phyloP scores from a whole-genome alignment of 495 filamentous ascomycete species.

The Glarea lozoyensis region DNA sequence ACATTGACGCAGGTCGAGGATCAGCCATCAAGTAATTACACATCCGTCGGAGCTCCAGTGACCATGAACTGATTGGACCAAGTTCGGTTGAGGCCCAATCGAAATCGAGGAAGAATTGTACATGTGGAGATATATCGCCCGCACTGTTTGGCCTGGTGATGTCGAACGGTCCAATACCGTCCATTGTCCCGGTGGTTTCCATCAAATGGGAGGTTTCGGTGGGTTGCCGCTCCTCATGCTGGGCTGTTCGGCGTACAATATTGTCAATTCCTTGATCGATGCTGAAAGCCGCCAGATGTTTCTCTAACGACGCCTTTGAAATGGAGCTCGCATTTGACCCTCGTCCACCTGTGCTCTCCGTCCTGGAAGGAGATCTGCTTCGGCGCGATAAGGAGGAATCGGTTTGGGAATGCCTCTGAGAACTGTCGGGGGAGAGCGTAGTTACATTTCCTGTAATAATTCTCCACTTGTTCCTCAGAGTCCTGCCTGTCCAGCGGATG shows the following conservation, averaged over 20 bases:
- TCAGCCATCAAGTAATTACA: slow-evolving; percentile 11
- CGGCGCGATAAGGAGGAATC: background rate
- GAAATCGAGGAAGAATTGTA: slow-evolving; percentile 7
- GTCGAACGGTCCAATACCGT: slow-evolving; percentile 1
- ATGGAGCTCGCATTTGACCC: background rate
- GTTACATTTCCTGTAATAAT: slow-evolving; percentile 3
- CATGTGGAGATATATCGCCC: slow-evolving; percentile 1
- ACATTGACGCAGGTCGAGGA: slow-evolving; percentile 12
- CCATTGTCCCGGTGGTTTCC: background rate
- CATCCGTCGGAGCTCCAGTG: slow-evolving; percentile 8
- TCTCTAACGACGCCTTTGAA: background rate
- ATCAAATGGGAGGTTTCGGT: slow-evolving; percentile 2
- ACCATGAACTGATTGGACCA: slow-evolving; percentile 10
- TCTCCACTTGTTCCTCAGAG: slow-evolving; percentile 9
- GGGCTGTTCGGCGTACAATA: background rate
- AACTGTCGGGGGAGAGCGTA: background rate
- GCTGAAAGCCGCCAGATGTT: slow-evolving; percentile 3
- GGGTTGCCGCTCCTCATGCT: background rate
- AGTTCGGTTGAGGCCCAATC: slow-evolving; percentile 12
- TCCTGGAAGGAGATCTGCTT: background rate
- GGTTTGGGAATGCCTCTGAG: background rate
- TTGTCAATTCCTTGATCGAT: slow-evolving; percentile 1
- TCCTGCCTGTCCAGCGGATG: slow-evolving; percentile 6
- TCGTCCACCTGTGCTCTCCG: background rate
- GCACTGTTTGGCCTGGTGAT: slow-evolving; percentile 3